Evolutionary conservation across 441 rosid species (phyloP), one percentile per base, ranked within the genome.

Genomic region (Metrosideros polymorpha): DNA sequence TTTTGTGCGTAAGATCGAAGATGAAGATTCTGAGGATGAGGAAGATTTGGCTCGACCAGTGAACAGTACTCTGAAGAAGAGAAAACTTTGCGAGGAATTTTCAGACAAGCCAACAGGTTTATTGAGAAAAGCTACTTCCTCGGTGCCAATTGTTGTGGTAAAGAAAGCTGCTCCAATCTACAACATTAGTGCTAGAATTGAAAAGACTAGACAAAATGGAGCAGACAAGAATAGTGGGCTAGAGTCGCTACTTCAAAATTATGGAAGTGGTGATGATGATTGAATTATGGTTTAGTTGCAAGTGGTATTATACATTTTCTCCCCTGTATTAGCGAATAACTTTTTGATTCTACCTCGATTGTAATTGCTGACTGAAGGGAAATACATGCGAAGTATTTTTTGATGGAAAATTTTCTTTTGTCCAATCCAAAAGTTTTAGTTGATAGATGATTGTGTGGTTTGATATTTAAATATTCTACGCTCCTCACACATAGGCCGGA

Each of bases 1-100:
- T 86, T 51, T 92, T 83, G 45, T 96, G 42, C 86, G 90, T 85
- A 94, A 98, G 90, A 95, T 97, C 85, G 90, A 92, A 42, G 95
- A 96, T 89, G 96, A 93, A 49, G 95, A 91, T 85, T 86, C 89
- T 22, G 91, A 91, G n/a, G 94, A 92, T 57, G 91, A 87, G 42
- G 94, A 84, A 32, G 94, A 93, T 84, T 42, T 85, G 85, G 45
- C 25, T 32, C 22, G 5, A 56, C 79, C 59, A 14, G 83, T 89
- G 29, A 87, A 45, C 35, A 29, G 51, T 89, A 63, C 43, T 83
- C 82, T 59, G 5, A 91, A 91, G 97, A 94, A 85, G 91, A 91
- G 94, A 88, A 94, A 93, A 93, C 71, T 88, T 82, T 86, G 91
- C 25, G 95, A 91, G 63, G 97, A 92, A 88, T 84, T 50, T 87